These are phyloP conservation scores for Nannochloropsis salina DNA, from an alignment of 108 stramenopile genomes.

Conservation along the genomic window DNA sequence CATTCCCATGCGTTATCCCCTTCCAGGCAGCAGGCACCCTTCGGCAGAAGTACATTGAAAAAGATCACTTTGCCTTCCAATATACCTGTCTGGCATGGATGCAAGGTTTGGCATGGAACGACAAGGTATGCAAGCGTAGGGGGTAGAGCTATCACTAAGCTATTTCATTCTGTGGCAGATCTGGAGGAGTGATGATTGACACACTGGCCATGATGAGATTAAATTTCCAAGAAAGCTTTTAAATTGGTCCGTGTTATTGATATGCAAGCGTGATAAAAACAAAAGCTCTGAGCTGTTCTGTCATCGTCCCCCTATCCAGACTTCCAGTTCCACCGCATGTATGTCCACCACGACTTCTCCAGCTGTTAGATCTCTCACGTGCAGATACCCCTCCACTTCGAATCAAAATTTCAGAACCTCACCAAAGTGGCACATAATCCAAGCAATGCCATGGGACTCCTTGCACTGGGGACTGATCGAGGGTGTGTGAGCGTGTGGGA, in stretches of 20 bases:
- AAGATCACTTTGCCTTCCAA: constrained; percentile 1
- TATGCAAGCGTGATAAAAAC: not conserved
- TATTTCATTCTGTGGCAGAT: not conserved
- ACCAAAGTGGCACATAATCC: constrained; percentile 21
- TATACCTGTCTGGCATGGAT: constrained; percentile 8
- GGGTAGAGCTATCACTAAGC: no score
- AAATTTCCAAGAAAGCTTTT: constrained; percentile 12
- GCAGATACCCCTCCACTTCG: no score
- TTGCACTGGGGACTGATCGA: constrained; percentile 34
- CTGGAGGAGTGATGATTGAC: not conserved
- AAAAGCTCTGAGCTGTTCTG: not conserved
- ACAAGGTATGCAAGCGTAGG: not conserved
- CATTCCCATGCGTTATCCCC: no score
- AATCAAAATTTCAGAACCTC: not conserved
- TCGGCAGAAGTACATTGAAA: constrained; percentile 10
- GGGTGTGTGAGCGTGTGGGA: constrained; percentile 38
- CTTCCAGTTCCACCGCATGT: no score
- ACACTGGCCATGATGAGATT: not conserved
- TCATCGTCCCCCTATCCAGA: not conserved
- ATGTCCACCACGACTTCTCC: no score
- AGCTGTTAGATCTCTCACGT: no score
- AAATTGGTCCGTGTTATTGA: constrained; percentile 20
- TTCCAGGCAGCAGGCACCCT: constrained; percentile 6
- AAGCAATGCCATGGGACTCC: constrained; percentile 24
- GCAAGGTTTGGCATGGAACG: not conserved